phyloP scores from a whole-genome alignment of 116 monocot species.

The Zostera marina region DNA sequence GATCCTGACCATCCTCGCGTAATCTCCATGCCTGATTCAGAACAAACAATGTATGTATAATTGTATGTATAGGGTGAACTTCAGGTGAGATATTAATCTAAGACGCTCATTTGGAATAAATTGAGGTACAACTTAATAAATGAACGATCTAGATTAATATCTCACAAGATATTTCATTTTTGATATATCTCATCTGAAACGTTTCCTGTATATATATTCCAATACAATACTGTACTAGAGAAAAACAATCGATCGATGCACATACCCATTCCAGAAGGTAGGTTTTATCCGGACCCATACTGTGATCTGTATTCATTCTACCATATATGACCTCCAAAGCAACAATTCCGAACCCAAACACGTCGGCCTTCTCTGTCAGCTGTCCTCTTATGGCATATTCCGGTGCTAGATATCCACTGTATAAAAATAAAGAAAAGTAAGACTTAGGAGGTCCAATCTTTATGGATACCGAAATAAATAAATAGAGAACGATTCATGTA shows the following conservation, averaged over 20 bases:
- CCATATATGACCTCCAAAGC: conserved; percentile 52
- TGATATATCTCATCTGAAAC: too few species aligned
- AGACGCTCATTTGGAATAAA: too few species aligned
- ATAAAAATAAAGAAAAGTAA: neutral
- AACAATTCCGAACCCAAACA: conserved; percentile 67
- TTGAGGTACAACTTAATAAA: too few species aligned
- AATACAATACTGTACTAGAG: too few species aligned
- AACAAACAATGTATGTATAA: neutral
- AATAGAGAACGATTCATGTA: too few species aligned
- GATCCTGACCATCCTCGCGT: conserved; percentile 20
- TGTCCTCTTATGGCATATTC: conserved; percentile 90
- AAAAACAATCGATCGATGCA: too few species aligned
- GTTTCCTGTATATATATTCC: too few species aligned
- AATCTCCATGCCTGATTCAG: conserved; percentile 42
- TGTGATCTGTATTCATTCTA: conserved; percentile 34
- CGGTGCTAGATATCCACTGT: conserved; percentile 70
- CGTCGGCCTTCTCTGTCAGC: conserved; percentile 71
- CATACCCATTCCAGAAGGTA: conserved; percentile 86
- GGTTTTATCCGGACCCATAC: conserved; percentile 22
- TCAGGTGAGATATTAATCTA: too few species aligned
- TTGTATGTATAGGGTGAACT: too few species aligned
- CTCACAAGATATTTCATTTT: too few species aligned
- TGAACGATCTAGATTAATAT: neutral
- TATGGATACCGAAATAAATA: too few species aligned
- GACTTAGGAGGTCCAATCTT: too few species aligned